phyloP scores from a whole-genome alignment of 1,284 basidiomycete genomes.

The Cronartium quercuum region DNA sequence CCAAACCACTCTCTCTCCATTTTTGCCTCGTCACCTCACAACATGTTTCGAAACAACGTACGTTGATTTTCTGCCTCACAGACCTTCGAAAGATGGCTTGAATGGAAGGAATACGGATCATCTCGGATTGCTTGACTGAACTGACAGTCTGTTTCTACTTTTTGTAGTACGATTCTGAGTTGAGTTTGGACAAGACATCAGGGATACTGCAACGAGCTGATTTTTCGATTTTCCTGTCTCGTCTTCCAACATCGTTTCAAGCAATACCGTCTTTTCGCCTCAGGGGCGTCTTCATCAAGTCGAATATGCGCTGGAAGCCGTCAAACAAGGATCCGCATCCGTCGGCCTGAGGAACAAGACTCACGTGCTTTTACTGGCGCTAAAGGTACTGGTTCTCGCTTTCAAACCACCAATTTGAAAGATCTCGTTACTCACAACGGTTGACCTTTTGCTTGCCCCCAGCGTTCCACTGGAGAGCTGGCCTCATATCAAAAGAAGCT shows the following conservation, averaged over 20 bases:
- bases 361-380: conserved; percentile 83
- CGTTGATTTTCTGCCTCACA: background rate
- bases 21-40: background rate
- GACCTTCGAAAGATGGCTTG: no score
- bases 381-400: conserved; percentile 61
- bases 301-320: conserved; percentile 97
- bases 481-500: conserved; percentile 99
- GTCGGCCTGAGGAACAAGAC: conserved; percentile 93
- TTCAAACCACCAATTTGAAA: background rate
- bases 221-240: background rate
- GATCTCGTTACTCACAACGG: background rate
- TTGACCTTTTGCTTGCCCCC: conserved; percentile 16
- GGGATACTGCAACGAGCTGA: background rate
- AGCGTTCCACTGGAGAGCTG: conserved; percentile 98
- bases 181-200: background rate
- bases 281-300: conserved; percentile 85
- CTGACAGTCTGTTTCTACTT: background rate
- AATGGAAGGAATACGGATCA: background rate
- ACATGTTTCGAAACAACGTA: conserved; percentile 9
- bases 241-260: background rate
- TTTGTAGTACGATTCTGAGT: conserved; percentile 19
- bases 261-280: conserved; percentile 88
- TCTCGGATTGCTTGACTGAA: background rate
- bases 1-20: background rate
- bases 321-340: conserved; percentile 98